Conservation (phyloP, 805 yeast species). For the Saturnispora ahearnii region DNA sequence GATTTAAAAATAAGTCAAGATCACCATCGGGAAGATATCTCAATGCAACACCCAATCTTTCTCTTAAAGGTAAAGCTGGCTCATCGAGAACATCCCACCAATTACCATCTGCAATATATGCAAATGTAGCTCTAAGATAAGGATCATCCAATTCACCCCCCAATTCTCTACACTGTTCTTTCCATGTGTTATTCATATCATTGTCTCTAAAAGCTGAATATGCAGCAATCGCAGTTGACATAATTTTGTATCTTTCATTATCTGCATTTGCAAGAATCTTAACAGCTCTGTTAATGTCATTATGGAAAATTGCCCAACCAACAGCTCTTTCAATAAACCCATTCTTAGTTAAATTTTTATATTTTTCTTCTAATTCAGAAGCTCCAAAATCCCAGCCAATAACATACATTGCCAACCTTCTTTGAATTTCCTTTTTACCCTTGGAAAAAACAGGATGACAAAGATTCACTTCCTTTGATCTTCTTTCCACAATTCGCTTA, state of each 20-base stretch:
- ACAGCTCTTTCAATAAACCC: slow-evolving; percentile 85
- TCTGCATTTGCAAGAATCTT: slow-evolving; percentile 68
- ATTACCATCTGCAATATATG: slow-evolving; percentile 85
- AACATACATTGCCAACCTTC: slow-evolving; percentile 71
- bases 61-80: slow-evolving; percentile 77
- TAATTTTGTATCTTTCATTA: slow-evolving; percentile 59
- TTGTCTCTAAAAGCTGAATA: slow-evolving; percentile 58
- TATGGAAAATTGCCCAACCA: slow-evolving; percentile 95
- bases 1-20: slow-evolving; percentile 57
- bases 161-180: slow-evolving; percentile 81
- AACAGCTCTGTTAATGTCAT: slow-evolving; percentile 74
- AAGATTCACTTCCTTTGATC: slow-evolving; percentile 37
- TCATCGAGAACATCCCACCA: slow-evolving; percentile 97
- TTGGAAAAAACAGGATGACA: slow-evolving; percentile 34
- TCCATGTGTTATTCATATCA: slow-evolving; percentile 70
- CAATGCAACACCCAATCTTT: slow-evolving; percentile 83
- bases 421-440: slow-evolving; percentile 46
- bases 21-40: slow-evolving; percentile 77
- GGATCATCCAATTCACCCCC: slow-evolving; percentile 88
- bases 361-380: slow-evolving; percentile 63
- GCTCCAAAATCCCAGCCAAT: slow-evolving; percentile 87
- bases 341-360: slow-evolving; percentile 42
- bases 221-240: slow-evolving; percentile 93
- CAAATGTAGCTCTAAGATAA: slow-evolving; percentile 83
- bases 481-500: slow-evolving; percentile 36